Evolutionary conservation across 2,329 filamentous ascomycete species (phyloP).

Genomic region (Botryotinia narcissicola): DNA sequence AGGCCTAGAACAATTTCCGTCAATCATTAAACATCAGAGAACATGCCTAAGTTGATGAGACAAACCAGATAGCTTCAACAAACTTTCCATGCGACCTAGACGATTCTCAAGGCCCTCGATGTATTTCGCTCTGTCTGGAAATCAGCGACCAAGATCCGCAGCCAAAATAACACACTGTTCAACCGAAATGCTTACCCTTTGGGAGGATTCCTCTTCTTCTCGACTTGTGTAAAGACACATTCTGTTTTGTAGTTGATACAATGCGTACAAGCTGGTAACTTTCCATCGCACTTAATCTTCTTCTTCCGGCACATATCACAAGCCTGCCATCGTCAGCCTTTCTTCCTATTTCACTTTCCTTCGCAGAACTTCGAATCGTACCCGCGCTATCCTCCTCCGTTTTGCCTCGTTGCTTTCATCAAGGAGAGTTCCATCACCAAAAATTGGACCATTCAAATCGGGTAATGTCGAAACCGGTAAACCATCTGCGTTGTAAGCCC

Average conservation of each 20-base stretch:
- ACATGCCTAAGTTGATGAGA: conserved; percentile 15
- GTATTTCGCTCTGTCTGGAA: conserved; percentile 75
- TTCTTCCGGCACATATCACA: conserved; percentile 83
- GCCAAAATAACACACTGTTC: background rate
- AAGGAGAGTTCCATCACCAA: conserved; percentile 55
- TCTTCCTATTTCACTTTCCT: background rate
- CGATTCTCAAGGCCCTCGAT: conserved; percentile 96
- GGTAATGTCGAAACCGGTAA: conserved; percentile 56
- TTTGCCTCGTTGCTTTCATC: conserved; percentile 76
- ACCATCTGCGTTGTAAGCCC: conserved; percentile 58
- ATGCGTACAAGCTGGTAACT: conserved; percentile 90
- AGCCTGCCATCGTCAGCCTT: conserved; percentile 44
- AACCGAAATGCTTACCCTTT: conserved; percentile 68
- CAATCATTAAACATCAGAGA: conserved; percentile 24
- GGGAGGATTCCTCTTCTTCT: conserved; percentile 96
- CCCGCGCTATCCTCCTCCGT: conserved; percentile 55
- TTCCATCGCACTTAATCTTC: conserved; percentile 98
- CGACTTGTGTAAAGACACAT: conserved; percentile 94
- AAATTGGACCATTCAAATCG: conserved; percentile 60
- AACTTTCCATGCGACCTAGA: conserved; percentile 90
- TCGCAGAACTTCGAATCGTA: conserved; percentile 45
- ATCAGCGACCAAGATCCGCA: conserved; percentile 35
- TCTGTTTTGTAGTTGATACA: conserved; percentile 98
- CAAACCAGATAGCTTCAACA: conserved; percentile 76
- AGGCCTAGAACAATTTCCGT: conserved; percentile 53